Base-by-base conservation (phyloP, 352 stramenopile species). In the Globisporangium paddicum region DNA sequence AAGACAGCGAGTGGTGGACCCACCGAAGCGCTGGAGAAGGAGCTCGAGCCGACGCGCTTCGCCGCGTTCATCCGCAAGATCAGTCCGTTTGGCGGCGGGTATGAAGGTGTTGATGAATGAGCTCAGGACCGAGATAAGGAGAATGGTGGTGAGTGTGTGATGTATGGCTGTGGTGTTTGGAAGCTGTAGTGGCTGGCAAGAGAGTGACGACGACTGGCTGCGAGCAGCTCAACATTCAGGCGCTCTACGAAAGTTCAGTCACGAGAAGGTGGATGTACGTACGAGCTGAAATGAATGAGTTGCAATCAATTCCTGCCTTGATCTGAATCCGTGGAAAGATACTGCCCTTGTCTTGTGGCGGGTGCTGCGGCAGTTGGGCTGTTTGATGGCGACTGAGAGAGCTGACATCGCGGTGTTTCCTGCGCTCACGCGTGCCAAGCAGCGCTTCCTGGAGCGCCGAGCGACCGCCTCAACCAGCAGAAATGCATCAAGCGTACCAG, bases 401-500 rank as follows among this genome's bases (percentile, higher is more conserved):
- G 18, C 16, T 1, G 38, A 21, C 14, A 18, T 4, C 7, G 21
- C 23, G 6, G 61, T 52, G 54, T 77, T 77, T 42, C 63, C 67
- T 10, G 67, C 67, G 1, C 60, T 77, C 21, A 59, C 53, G 18
- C 59, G 66, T 18, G 62, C 68, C 13, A 76, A 73, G 54, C 67
- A 61, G 57, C 51, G 68, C 44, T 76, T 66, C 23, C 46, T 67
- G 13, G 46, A 30, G 40, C 46, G 66, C 1, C 19, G 30, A 26
- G 46, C 18, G 7, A n/a, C 26, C n/a, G 26, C 9, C 10, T 8
- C 47, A 1, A 10, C 18, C 16, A 44, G 38, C 18, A 44, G 5
- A 44, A 18, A 18, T 19, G 38, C 38, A 44, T 18, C 38, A n/a
- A 40, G 34, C 14, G 14, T 5, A 25, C 16, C 18, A 38, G 10